phyloP scores from a whole-genome alignment of 2,329 filamentous ascomycete genomes.

The Aspergillus fumigatiaffinis region DNA sequence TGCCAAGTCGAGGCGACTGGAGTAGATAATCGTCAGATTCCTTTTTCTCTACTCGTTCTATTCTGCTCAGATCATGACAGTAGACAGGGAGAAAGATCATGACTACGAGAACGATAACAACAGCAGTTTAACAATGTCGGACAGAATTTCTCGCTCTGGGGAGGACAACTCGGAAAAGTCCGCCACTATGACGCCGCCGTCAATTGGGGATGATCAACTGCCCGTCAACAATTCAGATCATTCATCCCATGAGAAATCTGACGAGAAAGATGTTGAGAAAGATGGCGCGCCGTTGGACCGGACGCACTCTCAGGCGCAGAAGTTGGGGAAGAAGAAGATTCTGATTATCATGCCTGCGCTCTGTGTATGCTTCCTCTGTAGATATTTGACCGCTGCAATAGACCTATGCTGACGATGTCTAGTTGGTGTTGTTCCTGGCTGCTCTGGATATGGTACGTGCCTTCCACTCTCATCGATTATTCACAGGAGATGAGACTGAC shows the following conservation, averaged over 20 bases:
- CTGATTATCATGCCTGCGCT: slow-evolving; percentile 40
- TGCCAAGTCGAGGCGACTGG: neutral
- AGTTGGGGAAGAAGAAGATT: slow-evolving; percentile 39
- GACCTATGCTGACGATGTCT: slow-evolving; percentile 1
- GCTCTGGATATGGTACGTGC: slow-evolving; percentile 53
- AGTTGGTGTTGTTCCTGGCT: slow-evolving; percentile 57
- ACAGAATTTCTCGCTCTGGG: slow-evolving; percentile 4
- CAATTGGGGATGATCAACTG: slow-evolving; percentile 1
- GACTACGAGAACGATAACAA: neutral
- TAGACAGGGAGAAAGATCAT: neutral
- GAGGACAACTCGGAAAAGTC: slow-evolving; percentile 3
- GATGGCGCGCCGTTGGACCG: slow-evolving; percentile 25
- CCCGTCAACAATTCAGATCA: neutral
- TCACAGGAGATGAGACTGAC: slow-evolving; percentile 3
- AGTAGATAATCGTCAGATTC: neutral
- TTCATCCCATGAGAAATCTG: slow-evolving; percentile 1
- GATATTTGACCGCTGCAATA: neutral
- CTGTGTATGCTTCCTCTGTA: slow-evolving; percentile 27
- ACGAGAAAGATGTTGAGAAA: slow-evolving; percentile 16
- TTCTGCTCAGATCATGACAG: neutral
- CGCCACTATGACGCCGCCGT: slow-evolving; percentile 2
- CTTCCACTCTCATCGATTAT: neutral
- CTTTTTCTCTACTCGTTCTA: neutral
- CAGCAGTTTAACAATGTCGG: neutral
- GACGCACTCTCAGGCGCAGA: slow-evolving; percentile 35